phyloP scores from a whole-genome alignment of 805 yeast species.

The Saturnispora besseyi region DNA sequence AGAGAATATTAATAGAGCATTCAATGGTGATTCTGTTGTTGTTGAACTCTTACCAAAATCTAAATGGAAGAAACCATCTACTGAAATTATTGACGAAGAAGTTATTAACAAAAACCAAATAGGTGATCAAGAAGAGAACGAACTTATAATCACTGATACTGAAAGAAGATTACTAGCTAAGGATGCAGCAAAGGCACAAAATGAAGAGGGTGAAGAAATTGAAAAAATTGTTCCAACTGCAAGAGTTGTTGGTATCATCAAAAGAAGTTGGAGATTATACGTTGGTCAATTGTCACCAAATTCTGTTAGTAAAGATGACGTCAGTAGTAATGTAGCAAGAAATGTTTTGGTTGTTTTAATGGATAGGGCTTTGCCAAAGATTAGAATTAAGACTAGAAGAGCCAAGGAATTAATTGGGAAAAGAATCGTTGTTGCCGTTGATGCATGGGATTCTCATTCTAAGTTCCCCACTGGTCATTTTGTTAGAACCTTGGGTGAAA shows the following conservation, averaged over 20 bases:
- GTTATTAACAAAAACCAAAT: conserved; percentile 50
- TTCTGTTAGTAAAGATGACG: conserved; percentile 48
- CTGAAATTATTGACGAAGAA: conserved; percentile 70
- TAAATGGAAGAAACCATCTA: conserved; percentile 83
- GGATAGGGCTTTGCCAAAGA: conserved; percentile 83
- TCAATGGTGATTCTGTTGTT: conserved; percentile 86
- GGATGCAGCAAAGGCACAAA: conserved; percentile 61
- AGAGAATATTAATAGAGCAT: conserved; percentile 79
- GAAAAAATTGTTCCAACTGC: conserved; percentile 82
- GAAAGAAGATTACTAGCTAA: conserved; percentile 67
- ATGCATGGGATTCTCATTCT: conserved; percentile 81
- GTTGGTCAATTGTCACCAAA: conserved; percentile 88
- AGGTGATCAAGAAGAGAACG: conserved; percentile 41
- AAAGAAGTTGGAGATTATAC: conserved; percentile 92
- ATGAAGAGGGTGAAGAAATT: conserved; percentile 31
- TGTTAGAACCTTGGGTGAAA: conserved; percentile 78
- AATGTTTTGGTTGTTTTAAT: conserved; percentile 77
- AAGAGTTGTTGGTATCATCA: conserved; percentile 74
- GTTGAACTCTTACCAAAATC: conserved; percentile 80
- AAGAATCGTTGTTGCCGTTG: conserved; percentile 87
- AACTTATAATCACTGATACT: conserved; percentile 46
- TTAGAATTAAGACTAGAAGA: conserved; percentile 80
- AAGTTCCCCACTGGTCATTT: conserved; percentile 92
- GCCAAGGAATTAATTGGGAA: conserved; percentile 76
- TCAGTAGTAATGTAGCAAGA: conserved; percentile 56